Percentiles rank a stretch among this genome's conserved stretches.
These are phyloP conservation scores for Lentinus polychrous DNA, from an alignment of 1,284 basidiomycete genomes.

Conservation along the genomic window DNA sequence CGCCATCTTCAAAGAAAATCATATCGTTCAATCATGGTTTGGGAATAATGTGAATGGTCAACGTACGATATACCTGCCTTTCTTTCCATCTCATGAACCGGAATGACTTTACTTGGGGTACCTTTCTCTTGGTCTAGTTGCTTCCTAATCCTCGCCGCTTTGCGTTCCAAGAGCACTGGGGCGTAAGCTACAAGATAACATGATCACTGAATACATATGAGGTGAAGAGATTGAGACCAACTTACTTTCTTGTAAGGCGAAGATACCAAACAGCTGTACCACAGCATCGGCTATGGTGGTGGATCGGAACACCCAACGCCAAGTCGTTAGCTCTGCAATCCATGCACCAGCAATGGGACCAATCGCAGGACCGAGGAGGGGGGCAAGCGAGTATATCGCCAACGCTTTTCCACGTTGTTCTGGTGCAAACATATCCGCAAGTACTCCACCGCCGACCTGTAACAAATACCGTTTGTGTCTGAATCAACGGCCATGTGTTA, in stretches of 20 bases:
- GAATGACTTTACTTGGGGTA: slow-evolving; percentile 8
- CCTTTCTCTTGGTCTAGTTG: slow-evolving; percentile 40
- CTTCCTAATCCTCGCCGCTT: slow-evolving; percentile 45
- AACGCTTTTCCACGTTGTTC: slow-evolving; percentile 66
- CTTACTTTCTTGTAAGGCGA: slow-evolving; percentile 61
- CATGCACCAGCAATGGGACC: slow-evolving; percentile 62
- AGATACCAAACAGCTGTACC: slow-evolving; percentile 46
- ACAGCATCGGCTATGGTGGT: slow-evolving; percentile 46
- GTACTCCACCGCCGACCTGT: slow-evolving; percentile 59
- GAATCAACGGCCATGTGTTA: slow-evolving; percentile 4
- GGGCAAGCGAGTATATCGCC: slow-evolving; percentile 63
- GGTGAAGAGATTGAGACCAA: slow-evolving; percentile 2
- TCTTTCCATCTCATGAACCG: background rate
- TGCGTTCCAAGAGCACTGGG: slow-evolving; percentile 53
- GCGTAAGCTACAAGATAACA: slow-evolving; percentile 41
- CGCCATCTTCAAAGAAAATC: slow-evolving; percentile 32
- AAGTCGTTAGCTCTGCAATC: slow-evolving; percentile 53
- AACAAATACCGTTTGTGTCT: background rate
- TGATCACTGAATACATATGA: background rate
- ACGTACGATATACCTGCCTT: slow-evolving; percentile 14
- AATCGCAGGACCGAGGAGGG: slow-evolving; percentile 55
- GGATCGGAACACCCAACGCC: slow-evolving; percentile 67
- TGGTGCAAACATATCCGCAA: slow-evolving; percentile 65
- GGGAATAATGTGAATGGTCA: slow-evolving; percentile 16
- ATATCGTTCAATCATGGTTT: slow-evolving; percentile 27